Base-by-base conservation (phyloP, 176 grass and related monocot species). In the Musa beccarii region DNA sequence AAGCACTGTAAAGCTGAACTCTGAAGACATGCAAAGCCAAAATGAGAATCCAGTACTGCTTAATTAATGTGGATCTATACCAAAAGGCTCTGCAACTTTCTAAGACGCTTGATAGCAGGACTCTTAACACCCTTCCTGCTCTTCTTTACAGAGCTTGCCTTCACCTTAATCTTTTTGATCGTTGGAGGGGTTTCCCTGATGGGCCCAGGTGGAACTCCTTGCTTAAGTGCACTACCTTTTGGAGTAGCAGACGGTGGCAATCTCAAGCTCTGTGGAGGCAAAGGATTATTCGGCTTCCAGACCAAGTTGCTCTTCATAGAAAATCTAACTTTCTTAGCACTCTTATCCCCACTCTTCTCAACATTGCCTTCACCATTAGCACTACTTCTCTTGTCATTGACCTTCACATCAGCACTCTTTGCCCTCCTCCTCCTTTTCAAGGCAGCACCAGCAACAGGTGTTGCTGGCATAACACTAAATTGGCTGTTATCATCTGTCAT, bases 151-250 rank as follows among this genome's bases (percentile, higher is more conserved):
- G 94, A 97, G 50, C 87, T 97, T 17, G 80, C 79, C 70, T 97
- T 90, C 19, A 73, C 54, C 79, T 86, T 90, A 71, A 73, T 79
- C 84, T 83, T 93, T 86, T 88, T 92, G 1, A 51, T 17, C 2
- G 22, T 74, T 3, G 82, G 80, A 53, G 87, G 76, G 43, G 76
- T 93, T 78, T 89, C 87, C 66, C 79, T 86, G 61, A 97, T 79
- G 49, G 90, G 90, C 15, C 94, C 94, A 67, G 88, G 85, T 29
- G 29, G 78, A 17, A 97, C 90, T 12, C 94, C 90, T 79, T 90
- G 90, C 84, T 97, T 97, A 49, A 97, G 80, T 1, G 94, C 94
- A 75, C 94, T 97, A 53, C 94, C 94, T 79, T 90, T 97, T 56
- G 94, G 94, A 73, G 88, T 90, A 63, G 87, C 79, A 68, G 90